Evolutionary conservation across 2,329 filamentous ascomycete species (phyloP), one percentile per base, ranked within the genome.

Genomic region (Colletotrichum horii): DNA sequence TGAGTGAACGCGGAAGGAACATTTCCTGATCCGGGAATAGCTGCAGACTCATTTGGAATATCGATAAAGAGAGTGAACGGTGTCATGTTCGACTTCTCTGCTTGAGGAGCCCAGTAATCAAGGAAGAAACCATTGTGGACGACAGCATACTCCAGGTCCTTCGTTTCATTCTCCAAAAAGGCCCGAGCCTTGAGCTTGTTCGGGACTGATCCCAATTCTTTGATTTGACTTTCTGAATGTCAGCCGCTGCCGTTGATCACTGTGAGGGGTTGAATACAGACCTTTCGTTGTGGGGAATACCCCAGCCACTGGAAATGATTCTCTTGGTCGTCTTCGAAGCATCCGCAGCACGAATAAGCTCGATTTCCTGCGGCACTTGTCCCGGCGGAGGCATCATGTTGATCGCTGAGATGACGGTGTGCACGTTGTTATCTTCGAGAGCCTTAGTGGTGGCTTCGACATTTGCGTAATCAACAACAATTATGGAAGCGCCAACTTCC

Each of bases 11-110:
- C 80, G 11, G 88, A 82, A 4, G 80, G 80, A 8, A 81, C 83
- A n/a, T 87, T 82, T 0, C 90, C 90, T 26, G 85, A 82, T 0
- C 88, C 88, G 0, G 89, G 89, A 24, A 90, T 86, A 14, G 85
- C 87, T 1, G 89, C 89, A 4, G 80, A 80, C 15, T 86, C 85
- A 74, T 83, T 83, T 5, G 79, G 71, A 12, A 90, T 83, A 77
- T 90, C 87, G 24, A 90, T 75, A 5, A 86, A 83, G 16, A 88
- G 84, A 1, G 84, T 80, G 65, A 83, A 81, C 3, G 83, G 84
- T 4, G 80, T 71, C 68, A 89, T 77, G 77, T 88, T 80, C 3
- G 83, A 85, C 71, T 82, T 80, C 56, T 85, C 77, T 14, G 80
- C 74, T 3, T 85, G 86, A 70, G 83, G 80, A 38, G 84, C 85